Evolutionary conservation across 1,284 basidiomycete genomes (phyloP), one percentile per base, ranked within the genome.

Genomic region (Rhodotorula sp.): DNA sequence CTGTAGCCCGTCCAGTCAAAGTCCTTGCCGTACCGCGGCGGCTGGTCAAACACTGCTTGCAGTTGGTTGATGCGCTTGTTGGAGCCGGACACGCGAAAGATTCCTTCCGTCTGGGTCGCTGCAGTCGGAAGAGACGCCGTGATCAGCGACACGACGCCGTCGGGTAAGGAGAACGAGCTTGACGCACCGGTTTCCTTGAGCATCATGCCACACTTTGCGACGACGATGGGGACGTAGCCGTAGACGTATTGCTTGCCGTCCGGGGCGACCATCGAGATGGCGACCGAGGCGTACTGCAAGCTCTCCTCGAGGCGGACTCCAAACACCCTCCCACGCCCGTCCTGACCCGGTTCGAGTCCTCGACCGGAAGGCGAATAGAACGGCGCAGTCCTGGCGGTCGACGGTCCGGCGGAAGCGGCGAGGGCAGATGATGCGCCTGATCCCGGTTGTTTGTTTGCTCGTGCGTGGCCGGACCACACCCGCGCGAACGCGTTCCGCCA

Each of bases 1-100:
- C 90, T 97, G 82, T 90, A 98, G 28, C 86, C 85, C 77, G 91
- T 88, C 94, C 95, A 98, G 77, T 95, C 90, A 48, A 99, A 84
- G 69, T 89, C 87, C 81, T 95, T 95, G 73, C 95, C 97, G 79
- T 93, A 98, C 16, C 79, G 89, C 85, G 70, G 93, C 28, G 92
- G 90, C 47, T 86, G 83, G 80, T 99, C 95, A 78, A 99, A 99
- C 28, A 88, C 84, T 10, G 89, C 87, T 80, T 98, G 95, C 23
- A 99, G 86, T 60, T 97, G 94, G 67, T 92, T 89, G 92, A 97
- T 99, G 59, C 95, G 89, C 82, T 93, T 97, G 75, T 88, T 90
- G 49, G 92, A 95, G 28, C 94, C 94, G 74, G 89, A 91, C 69
- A 98, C 91, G 60, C 97, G 91, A 81, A 99, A 99, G 1, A 93